Evolutionary conservation across 1,284 basidiomycete species (phyloP).

Genomic region (Megacollybia platyphylla): DNA sequence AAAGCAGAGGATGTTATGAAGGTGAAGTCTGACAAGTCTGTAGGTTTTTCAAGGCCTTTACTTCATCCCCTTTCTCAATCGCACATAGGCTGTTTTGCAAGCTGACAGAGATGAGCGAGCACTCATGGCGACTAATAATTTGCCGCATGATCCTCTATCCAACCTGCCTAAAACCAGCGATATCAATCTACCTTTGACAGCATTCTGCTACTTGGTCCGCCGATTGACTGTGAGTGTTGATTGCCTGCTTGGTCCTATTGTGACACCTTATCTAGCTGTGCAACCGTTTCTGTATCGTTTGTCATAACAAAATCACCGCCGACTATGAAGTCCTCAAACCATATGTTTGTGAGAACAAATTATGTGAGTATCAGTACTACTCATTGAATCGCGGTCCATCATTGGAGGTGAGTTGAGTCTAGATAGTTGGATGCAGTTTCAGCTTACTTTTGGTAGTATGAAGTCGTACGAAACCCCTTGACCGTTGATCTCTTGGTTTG

Average conservation of each 20-base stretch:
- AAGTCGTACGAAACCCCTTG: conserved; percentile 43
- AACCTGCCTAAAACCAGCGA: conserved; percentile 16
- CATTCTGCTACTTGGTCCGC: conserved; percentile 48
- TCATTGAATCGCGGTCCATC: conserved; percentile 46
- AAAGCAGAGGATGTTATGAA: conserved; percentile 22
- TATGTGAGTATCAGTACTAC: conserved; percentile 57
- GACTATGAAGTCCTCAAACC: conserved; percentile 50
- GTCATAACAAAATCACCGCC: conserved; percentile 39
- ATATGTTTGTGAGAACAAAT: conserved; percentile 45
- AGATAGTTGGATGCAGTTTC: neutral
- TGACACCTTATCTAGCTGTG: conserved; percentile 34
- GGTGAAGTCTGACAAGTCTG: conserved; percentile 10
- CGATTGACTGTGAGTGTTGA: conserved; percentile 32
- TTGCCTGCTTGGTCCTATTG: neutral
- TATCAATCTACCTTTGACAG: conserved; percentile 42
- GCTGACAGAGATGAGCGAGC: conserved; percentile 34
- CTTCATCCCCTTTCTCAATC: neutral
- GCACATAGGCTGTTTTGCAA: conserved; percentile 18
- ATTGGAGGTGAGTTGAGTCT: conserved; percentile 32
- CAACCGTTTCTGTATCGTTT: conserved; percentile 48
- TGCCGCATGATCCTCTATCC: conserved; percentile 41
- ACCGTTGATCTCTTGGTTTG: conserved; percentile 52
- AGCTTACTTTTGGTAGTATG: conserved; percentile 27
- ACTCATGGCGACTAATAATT: conserved; percentile 22
- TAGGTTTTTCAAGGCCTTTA: conserved; percentile 13